Evolutionary conservation across 176 grass and related monocot genomes (phyloP).

Genomic region (Carex myosuroides): DNA sequence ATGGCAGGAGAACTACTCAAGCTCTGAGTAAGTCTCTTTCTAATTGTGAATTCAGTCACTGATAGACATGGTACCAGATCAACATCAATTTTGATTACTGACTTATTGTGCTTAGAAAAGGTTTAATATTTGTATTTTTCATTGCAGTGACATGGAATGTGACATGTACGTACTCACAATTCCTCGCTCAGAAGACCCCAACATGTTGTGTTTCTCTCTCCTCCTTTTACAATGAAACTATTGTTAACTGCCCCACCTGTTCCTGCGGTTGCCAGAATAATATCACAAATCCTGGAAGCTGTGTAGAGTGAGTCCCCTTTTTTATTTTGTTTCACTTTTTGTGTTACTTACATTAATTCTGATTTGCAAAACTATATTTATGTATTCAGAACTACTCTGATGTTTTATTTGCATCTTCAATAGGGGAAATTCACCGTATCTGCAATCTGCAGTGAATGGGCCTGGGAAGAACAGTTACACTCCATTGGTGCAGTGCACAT

Average conservation of each 20-base stretch:
- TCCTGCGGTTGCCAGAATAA: conserved; percentile 90
- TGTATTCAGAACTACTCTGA: background rate
- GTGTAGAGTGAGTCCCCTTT: conserved; percentile 68
- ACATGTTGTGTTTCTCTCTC: conserved; percentile 96
- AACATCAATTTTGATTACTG: background rate
- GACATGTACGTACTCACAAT: conserved; percentile 97
- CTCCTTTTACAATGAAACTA: conserved; percentile 97
- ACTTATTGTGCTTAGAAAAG: background rate
- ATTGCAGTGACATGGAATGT: conserved; percentile 96
- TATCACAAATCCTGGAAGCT: conserved; percentile 56
- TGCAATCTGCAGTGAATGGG: conserved; percentile 59
- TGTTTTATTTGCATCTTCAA: conserved; percentile 22
- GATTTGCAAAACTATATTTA: background rate
- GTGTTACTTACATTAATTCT: background rate
- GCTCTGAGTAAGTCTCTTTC: conserved; percentile 62
- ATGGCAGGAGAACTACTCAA: conserved; percentile 64
- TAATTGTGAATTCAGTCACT: conserved; percentile 16
- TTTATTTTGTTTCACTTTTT: conserved; percentile 8
- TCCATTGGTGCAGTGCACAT: conserved; percentile 82
- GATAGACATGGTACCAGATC: background rate
- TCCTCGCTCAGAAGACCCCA: conserved; percentile 92
- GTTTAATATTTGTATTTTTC: background rate
- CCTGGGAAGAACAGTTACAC: conserved; percentile 49
- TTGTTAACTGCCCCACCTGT: conserved; percentile 94
- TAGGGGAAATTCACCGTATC: conserved; percentile 71